These are phyloP conservation scores for Pseudogymnoascus sp. DNA, from an alignment of 2,329 filamentous ascomycete genomes.

Conservation along the genomic window DNA sequence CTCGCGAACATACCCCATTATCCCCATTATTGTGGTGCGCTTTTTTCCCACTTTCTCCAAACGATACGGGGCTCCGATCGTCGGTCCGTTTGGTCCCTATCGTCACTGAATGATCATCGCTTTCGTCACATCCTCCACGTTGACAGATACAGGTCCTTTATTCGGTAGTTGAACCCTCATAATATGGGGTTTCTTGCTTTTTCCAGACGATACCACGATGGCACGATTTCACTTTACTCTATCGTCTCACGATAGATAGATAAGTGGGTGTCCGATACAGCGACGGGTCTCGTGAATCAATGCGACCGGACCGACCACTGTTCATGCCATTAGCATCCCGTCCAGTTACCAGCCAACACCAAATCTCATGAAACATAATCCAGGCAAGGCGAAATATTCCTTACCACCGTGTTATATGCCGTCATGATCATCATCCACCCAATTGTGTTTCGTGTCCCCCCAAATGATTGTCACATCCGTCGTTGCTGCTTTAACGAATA, in stretches of 20 bases:
- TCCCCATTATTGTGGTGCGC: slow-evolving; percentile 1
- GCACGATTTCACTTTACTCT: neutral
- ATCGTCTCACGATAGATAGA: neutral
- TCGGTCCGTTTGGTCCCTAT: slow-evolving; percentile 5
- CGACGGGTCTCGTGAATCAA: neutral
- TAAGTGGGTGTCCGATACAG: slow-evolving; percentile 2
- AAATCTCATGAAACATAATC: slow-evolving; percentile 6
- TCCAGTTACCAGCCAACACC: neutral
- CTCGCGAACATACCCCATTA: neutral
- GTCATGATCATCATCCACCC: neutral
- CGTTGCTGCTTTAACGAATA: slow-evolving; percentile 5
- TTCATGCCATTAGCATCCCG: neutral
- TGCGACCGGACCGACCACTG: neutral
- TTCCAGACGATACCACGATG: neutral
- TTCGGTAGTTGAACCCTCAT: slow-evolving; percentile 6
- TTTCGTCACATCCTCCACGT: slow-evolving; percentile 4
- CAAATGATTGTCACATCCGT: slow-evolving; percentile 5
- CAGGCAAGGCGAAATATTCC: neutral
- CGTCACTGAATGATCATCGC: neutral
- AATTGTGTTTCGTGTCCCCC: slow-evolving; percentile 8
- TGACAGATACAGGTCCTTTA: slow-evolving; percentile 1
- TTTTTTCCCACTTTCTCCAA: neutral
- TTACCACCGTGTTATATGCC: slow-evolving; percentile 2
- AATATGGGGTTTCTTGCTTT: slow-evolving; percentile 3
- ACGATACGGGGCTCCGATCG: neutral